Base-by-base conservation (phyloP, 352 stramenopile species). In the Hyaloperonospora arabidopsidis region DNA sequence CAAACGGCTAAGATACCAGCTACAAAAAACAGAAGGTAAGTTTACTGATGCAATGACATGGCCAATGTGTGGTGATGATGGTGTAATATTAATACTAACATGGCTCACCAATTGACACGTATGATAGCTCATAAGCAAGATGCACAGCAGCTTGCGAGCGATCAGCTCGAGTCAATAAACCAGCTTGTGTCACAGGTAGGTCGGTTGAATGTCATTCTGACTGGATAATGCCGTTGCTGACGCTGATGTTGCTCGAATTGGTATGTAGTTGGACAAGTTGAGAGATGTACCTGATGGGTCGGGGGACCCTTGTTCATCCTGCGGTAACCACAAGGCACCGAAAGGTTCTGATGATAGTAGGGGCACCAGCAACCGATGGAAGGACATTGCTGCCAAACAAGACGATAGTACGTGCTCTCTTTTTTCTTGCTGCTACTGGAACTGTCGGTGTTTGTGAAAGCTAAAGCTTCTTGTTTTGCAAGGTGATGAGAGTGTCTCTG, bases 141-240 rank as follows among this genome's bases (percentile, higher is more conserved):
- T 46, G 81, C 81, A 8, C 81, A 91, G 41, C 63, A 87, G 34
- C 68, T 88, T 59, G 81, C 80, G 19, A 84, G 68, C 28, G 81
- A 89, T 34, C 81, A 91, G 43, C 63, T 89, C 15, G 81, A 89
- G 58, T 88, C 78, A 7, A 91, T 91, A 49, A 89, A 91, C 52
- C 74, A 88, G 45, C 76, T 91, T 29, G 81, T 91, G 23, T 70
- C 67, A 23, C 77, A 87, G 76, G 74, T 86, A 59, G 52, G 8
- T 41, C 8, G 15, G 13, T 57, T 45, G 38, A 17, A 8, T 44
- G 45, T 5, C 8, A n/a, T n/a, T 44, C 0, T 10, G 19, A 46
- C 22, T 4, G 0, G 22, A 19, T 17, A 8, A 15, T 28, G 40
- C 28, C 22, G 23, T 51, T 12, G 5, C 55, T 60, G 21, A 54